Evolutionary conservation across 495 filamentous ascomycete species (phyloP), one percentile per base, ranked within the genome.

Genomic region (Geoglossum glabrum): DNA sequence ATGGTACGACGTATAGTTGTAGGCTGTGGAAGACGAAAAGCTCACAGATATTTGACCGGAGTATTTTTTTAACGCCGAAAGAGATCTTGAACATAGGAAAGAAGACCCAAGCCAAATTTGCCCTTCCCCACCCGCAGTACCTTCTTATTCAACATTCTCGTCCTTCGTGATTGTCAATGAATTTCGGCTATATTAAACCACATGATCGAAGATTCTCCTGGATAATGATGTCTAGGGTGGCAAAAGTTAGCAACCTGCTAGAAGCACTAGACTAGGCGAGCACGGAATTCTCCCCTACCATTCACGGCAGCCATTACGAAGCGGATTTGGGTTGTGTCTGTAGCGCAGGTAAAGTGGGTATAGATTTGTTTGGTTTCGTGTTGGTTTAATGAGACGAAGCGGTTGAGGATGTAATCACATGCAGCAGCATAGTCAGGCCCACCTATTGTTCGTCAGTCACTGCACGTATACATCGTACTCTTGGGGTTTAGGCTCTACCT

Each of bases 291-390:
- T 59, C 60, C 21, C 85, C 67, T 79, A 96, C 90, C 90, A 76
- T 98, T 98, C 63, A 98, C 92, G 36, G 92, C 92, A 54, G 93
- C 92, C 92, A 98, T 98, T 71, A 98, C 92, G 78, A 98, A 98
- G 60, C 93, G 87, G 63, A 98, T 98, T 69, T 98, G 92, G 64
- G 85, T 89, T 30, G 92, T 98, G 70, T 98, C 92, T 27, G 92
- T 97, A 28, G 92, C 92, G 67, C 94, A 97, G 57, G 92, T 98
- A 75, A 97, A 96, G 72, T 98, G 90, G 51, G 94, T 97, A 74
- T 98, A 98, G 71, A 98, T 96, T 69, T 98, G 92, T 77, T 98
- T 98, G 57, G 89, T 94, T 72, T 95, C 92, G 67, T 94, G 89
- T 70, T 97, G 92, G 74, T 97, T 96, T 62, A 98, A 74, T 66